Percentiles rank a stretch among this genome's conserved stretches.
phyloP scores from a whole-genome alignment of 2,329 filamentous ascomycete genomes.

The Venturia effusa region DNA sequence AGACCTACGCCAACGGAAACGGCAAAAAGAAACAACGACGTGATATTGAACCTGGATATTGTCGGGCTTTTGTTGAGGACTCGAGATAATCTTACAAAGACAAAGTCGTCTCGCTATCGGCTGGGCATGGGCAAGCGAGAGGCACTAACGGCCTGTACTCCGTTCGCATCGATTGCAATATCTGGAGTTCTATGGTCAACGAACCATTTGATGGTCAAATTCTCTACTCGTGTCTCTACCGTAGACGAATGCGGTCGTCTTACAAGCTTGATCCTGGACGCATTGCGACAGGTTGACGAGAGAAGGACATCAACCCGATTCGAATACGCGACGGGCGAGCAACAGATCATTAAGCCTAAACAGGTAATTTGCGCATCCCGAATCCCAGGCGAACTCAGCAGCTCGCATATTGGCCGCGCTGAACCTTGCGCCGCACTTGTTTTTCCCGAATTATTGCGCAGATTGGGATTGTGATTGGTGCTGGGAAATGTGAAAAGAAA shows the following conservation, averaged over 20 bases:
- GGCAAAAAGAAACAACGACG: neutral
- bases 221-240: neutral
- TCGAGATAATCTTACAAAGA: neutral
- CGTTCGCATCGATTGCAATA: neutral
- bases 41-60: neutral
- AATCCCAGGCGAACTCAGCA: neutral
- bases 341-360: neutral
- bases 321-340: neutral
- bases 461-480: neutral
- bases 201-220: neutral
- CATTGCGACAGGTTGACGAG: neutral
- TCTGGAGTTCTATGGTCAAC: neutral
- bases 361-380: neutral
- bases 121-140: neutral
- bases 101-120: neutral
- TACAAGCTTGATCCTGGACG: neutral
- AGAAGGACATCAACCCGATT: neutral
- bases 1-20: neutral
- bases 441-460: neutral
- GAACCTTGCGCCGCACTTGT: neutral
- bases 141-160: neutral
- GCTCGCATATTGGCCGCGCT: neutral
- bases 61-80: neutral
- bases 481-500: neutral
- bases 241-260: neutral